Evolutionary conservation across 768 basidiomycete genomes (phyloP), one percentile per base, ranked within the genome.

Genomic region (Psilocybe cubensis): DNA sequence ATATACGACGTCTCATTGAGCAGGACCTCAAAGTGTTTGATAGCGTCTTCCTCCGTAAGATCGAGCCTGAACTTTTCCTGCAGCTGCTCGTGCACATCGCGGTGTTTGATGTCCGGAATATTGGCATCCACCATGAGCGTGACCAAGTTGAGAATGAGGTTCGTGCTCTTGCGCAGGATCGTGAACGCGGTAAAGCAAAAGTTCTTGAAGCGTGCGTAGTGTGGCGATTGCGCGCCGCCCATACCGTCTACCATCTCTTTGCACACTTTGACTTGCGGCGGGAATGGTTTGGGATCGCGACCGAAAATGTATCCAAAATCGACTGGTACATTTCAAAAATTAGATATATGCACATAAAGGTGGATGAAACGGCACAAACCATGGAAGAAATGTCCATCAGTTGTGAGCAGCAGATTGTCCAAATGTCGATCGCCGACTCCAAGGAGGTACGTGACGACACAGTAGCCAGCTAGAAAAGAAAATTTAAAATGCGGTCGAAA

Each of bases 231-330:
- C 1, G 92, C 88, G 10, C 97, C 96, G n/a, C 97, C 97, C 95
- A 99, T 96, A 10, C 92, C 96, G 69, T 99, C 97, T 0, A 98
- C 94, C 97, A 98, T 99, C 70, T 98, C 97, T 68, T 96, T 96
- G 74, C 96, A 98, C 38, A 99, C 92, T 71, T 99, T 99, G 63
- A 98, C 96, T 11, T 95, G 92, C 5, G 97, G 97, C 2, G 97
- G 96, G 69, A 96, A 96, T 0, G 95, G 94, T 67, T 99, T 98
- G 0, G 97, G 97, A 69, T 98, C 97, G 2, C 95, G 88, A 2
- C 97, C 97, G 12, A 98, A 83, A 65, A 98, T 98, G 72, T 98
- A 99, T 2, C 97, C 96, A 67, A 98, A 99, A 70, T 98, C 97
- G 60, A 98, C 97, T 96, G 68, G 18, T 29, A 14, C 23, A 17